Evolutionary conservation across 192 early-diverging fungal genomes (phyloP).

Genomic region (Coemansia umbellata): DNA sequence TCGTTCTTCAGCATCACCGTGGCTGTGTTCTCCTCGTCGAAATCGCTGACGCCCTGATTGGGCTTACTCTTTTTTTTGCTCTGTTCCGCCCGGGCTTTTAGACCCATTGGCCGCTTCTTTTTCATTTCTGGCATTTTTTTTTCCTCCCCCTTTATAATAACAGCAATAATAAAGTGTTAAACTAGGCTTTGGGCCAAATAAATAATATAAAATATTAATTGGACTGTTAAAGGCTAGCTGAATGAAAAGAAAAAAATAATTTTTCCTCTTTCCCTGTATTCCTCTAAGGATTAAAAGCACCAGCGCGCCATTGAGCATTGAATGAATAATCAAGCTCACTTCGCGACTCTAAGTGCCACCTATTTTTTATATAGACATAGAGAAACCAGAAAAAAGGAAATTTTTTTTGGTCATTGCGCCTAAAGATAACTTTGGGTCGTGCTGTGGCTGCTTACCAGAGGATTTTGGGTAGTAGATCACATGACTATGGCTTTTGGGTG

Average conservation of each 20-base stretch:
- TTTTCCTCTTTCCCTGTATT: not conserved
- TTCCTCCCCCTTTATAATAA: constrained; percentile 4
- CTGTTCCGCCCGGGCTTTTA: constrained; percentile 48
- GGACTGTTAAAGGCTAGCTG: too few species aligned
- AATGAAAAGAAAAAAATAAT: not conserved
- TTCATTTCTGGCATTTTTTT: constrained; percentile 8
- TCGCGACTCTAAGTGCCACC: constrained; percentile 15
- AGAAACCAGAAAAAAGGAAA: not conserved
- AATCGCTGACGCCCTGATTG: constrained; percentile 24
- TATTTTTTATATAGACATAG: constrained; percentile 2
- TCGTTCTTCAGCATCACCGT: constrained; percentile 43
- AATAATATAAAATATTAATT: too few species aligned
- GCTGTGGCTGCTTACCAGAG: too few species aligned
- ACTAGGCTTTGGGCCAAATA: not conserved
- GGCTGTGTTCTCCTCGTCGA: constrained; percentile 38
- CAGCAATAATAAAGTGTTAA: not conserved
- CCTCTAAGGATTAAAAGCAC: constrained; percentile 7
- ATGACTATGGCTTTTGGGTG: too few species aligned
- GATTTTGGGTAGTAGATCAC: too few species aligned
- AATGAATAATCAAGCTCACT: constrained; percentile 1
- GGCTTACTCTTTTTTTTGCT: constrained; percentile 2
- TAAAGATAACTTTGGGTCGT: too few species aligned
- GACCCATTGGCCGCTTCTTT: constrained; percentile 50
- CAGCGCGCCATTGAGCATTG: constrained; percentile 14
- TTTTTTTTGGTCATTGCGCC: too few species aligned